Evolutionary conservation across 768 basidiomycete genomes (phyloP).

Genomic region (Inosperma sp.): DNA sequence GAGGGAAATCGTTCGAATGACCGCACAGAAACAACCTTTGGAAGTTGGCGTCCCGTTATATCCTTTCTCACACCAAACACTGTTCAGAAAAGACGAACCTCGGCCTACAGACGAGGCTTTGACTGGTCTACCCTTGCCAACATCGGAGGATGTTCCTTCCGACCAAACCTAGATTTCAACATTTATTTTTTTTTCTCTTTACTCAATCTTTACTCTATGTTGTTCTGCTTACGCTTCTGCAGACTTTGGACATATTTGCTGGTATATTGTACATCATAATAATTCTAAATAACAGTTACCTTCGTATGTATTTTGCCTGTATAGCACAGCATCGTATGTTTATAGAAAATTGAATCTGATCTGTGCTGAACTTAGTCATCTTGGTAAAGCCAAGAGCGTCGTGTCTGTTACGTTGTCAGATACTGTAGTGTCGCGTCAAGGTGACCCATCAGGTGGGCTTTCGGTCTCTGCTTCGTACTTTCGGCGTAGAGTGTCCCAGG

Average conservation of each 20-base stretch:
- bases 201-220: no score
- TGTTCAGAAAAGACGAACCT: constrained; percentile 51
- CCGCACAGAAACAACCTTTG: constrained; percentile 73
- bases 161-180: background rate
- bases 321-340: no score
- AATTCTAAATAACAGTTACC: no score
- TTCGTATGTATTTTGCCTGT: no score
- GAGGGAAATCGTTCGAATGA: constrained; percentile 80
- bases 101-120: constrained; percentile 30
- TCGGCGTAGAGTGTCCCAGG: constrained; percentile 69
- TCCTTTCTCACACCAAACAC: constrained; percentile 67
- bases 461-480: constrained; percentile 41
- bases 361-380: no score
- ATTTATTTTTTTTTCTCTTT: no score
- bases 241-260: background rate
- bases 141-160: background rate
- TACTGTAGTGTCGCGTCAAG: no score
- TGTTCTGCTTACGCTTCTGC: background rate
- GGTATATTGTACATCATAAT: no score
- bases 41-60: constrained; percentile 78
- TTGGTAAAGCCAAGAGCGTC: no score
- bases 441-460: no score
- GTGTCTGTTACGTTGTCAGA: no score
- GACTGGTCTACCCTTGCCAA: constrained; percentile 10
- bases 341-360: no score